These are phyloP conservation scores for Metschnikowia lunata DNA, from an alignment of 805 yeast genomes.

Conservation along the genomic window DNA sequence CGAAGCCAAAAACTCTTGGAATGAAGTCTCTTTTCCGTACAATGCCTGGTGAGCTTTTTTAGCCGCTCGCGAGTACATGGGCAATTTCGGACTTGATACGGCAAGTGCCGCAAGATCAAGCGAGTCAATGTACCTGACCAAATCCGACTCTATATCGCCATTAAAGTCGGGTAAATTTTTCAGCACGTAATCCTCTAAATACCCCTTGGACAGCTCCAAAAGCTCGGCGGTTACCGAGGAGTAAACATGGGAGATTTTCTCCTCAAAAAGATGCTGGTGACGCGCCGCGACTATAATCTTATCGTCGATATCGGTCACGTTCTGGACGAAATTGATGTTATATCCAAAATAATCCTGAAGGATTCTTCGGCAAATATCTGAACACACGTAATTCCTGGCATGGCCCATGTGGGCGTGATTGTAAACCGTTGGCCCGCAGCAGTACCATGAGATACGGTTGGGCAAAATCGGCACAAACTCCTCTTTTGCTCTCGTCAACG, in stretches of 20 bases:
- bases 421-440: constrained; percentile 98
- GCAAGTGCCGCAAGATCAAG: constrained; percentile 51
- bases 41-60: constrained; percentile 47
- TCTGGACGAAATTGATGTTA: constrained; percentile 83
- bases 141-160: constrained; percentile 30
- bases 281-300: constrained; percentile 94
- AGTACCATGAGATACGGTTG: constrained; percentile 83
- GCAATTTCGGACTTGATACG: constrained; percentile 69
- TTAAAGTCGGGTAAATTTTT: constrained; percentile 50
- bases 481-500: constrained; percentile 77
- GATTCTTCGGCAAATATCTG: constrained; percentile 87
- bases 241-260: constrained; percentile 38
- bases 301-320: constrained; percentile 98
- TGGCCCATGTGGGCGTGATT: constrained; percentile 98
- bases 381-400: constrained; percentile 93
- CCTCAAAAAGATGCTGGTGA: constrained; percentile 74
- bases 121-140: constrained; percentile 47
- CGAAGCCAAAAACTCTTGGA: constrained; percentile 39
- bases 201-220: constrained; percentile 34
- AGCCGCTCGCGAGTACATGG: constrained; percentile 75
- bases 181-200: constrained; percentile 46
- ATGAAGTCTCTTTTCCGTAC: constrained; percentile 12
- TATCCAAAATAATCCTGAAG: constrained; percentile 90
- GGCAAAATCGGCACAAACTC: constrained; percentile 67
- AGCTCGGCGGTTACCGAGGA: constrained; percentile 33